phyloP scores from a whole-genome alignment of 371 early-diverging fungal genomes.

The Zopfochytrium polystomum region DNA sequence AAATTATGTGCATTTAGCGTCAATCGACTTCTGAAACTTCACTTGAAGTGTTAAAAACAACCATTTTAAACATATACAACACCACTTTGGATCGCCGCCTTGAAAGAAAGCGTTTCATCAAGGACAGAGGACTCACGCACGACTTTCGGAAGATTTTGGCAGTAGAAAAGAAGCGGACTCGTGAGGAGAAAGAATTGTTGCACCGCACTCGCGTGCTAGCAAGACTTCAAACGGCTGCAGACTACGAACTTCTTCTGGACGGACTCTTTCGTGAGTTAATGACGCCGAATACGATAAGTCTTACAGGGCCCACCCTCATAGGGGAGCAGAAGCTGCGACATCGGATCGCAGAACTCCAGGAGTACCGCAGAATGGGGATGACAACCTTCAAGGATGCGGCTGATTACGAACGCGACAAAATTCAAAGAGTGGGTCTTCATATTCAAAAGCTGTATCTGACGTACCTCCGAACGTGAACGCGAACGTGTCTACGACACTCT shows the following conservation, averaged over 20 bases:
- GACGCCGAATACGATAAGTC: not conserved
- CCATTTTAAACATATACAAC: constrained; percentile 92
- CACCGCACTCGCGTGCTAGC: constrained; percentile 83
- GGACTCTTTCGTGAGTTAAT: constrained; percentile 65
- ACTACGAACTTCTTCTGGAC: constrained; percentile 77
- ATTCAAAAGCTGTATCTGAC: too few relatives aligned
- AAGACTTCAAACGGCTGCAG: constrained; percentile 76
- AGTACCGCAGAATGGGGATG: constrained; percentile 86
- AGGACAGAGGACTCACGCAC: constrained; percentile 77
- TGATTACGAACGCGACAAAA: constrained; percentile 57
- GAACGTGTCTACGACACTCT: too few relatives aligned
- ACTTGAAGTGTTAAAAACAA: constrained; percentile 73
- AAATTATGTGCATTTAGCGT: too few relatives aligned
- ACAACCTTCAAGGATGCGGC: constrained; percentile 70
- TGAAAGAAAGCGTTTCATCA: constrained; percentile 81
- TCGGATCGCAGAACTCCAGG: constrained; percentile 82
- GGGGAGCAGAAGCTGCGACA: constrained; percentile 71
- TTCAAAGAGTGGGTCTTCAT: constrained; percentile 17
- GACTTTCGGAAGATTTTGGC: constrained; percentile 55
- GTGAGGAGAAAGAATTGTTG: constrained; percentile 81
- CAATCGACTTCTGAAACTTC: too few relatives aligned
- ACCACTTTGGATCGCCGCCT: constrained; percentile 77
- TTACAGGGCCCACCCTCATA: constrained; percentile 12
- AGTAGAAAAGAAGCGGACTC: constrained; percentile 72
- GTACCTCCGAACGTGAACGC: too few relatives aligned